Evolutionary conservation across 176 grass and related monocot genomes (phyloP).

Genomic region (maize (Zea mays)): Zm-B73-REFERENCE-NAM-5.0 NC_050097.1:32719501-32720000

Average conservation of each 20-base stretch:
- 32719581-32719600: constrained; percentile 21
- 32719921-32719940: background rate
- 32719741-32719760: constrained; percentile 23
- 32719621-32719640: background rate
- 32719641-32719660: constrained; percentile 20
- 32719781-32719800: constrained; percentile 2
- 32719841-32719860: constrained; percentile 82
- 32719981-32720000: background rate
- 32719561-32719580: constrained; percentile 5
- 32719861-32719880: constrained; percentile 98
- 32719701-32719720: constrained; percentile 20
- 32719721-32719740: constrained; percentile 20
- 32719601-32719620: constrained; percentile 21
- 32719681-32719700: background rate
- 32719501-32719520: background rate
- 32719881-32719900: constrained; percentile 70
- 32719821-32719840: constrained; percentile 51
- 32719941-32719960: background rate
- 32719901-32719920: constrained; percentile 72
- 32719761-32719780: constrained; percentile 2
- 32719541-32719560: constrained; percentile 2
- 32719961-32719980: constrained; percentile 1
- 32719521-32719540: constrained; percentile 1
- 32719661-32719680: constrained; percentile 13
- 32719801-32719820: constrained; percentile 6